Evolutionary conservation across 108 stramenopile genomes (phyloP).

Genomic region (Phaeodactylum tricornutum): DNA sequence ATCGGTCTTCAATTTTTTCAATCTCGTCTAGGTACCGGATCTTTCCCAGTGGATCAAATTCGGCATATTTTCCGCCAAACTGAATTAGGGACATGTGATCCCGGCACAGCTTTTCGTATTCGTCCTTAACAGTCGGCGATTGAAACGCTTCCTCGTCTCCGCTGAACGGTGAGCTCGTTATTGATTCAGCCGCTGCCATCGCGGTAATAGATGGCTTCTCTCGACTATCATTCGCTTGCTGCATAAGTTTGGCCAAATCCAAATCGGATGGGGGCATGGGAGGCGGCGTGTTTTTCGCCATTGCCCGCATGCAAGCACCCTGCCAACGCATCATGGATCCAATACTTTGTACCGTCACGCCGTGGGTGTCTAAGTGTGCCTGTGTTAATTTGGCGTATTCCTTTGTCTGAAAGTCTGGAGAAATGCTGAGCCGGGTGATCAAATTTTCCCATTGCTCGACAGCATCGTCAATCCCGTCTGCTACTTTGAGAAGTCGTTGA

Average conservation of each 20-base stretch:
- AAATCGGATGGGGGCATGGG: slow-evolving; percentile 32
- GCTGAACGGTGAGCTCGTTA: slow-evolving; percentile 17
- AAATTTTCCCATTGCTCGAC: slow-evolving; percentile 29
- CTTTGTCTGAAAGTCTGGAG: slow-evolving; percentile 26
- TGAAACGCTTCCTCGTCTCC: slow-evolving; percentile 20
- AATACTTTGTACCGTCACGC: slow-evolving; percentile 7
- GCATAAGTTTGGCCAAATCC: slow-evolving; percentile 21
- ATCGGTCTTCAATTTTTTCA: slow-evolving; percentile 38
- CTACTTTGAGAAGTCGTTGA: slow-evolving; percentile 16
- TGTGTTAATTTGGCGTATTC: slow-evolving; percentile 33
- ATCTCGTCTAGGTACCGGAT: slow-evolving; percentile 28
- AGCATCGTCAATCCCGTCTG: slow-evolving; percentile 20
- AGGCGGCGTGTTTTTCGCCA: slow-evolving; percentile 26
- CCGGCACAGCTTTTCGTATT: slow-evolving; percentile 25
- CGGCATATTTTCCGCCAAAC: slow-evolving; percentile 21
- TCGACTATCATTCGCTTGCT: slow-evolving; percentile 13
- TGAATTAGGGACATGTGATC: slow-evolving; percentile 29
- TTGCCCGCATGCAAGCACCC: slow-evolving; percentile 20
- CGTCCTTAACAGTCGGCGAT: slow-evolving; percentile 23
- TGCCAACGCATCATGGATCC: slow-evolving; percentile 32
- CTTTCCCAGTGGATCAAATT: slow-evolving; percentile 27
- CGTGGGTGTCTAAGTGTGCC: slow-evolving; percentile 25
- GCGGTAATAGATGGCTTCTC: slow-evolving; percentile 19
- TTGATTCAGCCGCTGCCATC: slow-evolving; percentile 17
- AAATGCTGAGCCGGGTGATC: slow-evolving; percentile 10